These are phyloP conservation scores for Paecilomyces variotii DNA, from an alignment of 2,329 filamentous ascomycete genomes.

Conservation along the genomic window DNA sequence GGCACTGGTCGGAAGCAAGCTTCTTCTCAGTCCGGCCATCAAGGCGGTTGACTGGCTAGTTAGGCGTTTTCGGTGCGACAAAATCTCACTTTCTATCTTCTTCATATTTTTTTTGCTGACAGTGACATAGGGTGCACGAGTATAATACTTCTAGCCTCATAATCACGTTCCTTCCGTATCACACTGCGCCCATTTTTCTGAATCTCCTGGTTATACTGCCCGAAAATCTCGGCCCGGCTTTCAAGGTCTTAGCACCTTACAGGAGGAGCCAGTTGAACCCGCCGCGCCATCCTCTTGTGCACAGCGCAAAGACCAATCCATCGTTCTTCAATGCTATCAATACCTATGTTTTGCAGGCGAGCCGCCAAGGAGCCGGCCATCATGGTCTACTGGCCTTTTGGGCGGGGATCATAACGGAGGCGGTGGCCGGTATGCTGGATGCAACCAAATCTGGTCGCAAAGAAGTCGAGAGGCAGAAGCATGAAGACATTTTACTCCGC, in stretches of 20 bases:
- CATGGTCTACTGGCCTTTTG: conserved; percentile 78
- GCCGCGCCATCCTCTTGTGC: conserved; percentile 72
- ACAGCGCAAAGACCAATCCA: conserved; percentile 71
- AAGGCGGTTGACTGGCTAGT: conserved; percentile 95
- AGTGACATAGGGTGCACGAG: conserved; percentile 65
- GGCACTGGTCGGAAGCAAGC: conserved; percentile 63
- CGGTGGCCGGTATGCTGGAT: conserved; percentile 75
- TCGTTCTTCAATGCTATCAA: conserved; percentile 71
- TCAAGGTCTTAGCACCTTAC: conserved; percentile 82
- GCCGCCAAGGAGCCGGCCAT: conserved; percentile 64
- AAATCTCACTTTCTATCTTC: background rate
- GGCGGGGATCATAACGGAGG: conserved; percentile 80
- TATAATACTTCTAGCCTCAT: conserved; percentile 73
- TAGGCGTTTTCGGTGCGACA: conserved; percentile 69
- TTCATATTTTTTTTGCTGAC: conserved; percentile 12
- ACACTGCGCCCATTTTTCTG: conserved; percentile 74
- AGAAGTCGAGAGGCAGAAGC: conserved; percentile 68
- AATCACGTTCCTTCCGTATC: conserved; percentile 86
- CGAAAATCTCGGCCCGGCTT: conserved; percentile 59
- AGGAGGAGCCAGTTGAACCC: conserved; percentile 67
- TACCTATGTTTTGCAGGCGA: conserved; percentile 66
- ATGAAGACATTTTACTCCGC: conserved; percentile 66
- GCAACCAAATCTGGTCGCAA: conserved; percentile 65
- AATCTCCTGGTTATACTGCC: conserved; percentile 84
- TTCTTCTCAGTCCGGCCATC: conserved; percentile 78